These are phyloP conservation scores for Neurospora intermedia DNA, from an alignment of 495 filamentous ascomycete genomes.

Conservation along the genomic window DNA sequence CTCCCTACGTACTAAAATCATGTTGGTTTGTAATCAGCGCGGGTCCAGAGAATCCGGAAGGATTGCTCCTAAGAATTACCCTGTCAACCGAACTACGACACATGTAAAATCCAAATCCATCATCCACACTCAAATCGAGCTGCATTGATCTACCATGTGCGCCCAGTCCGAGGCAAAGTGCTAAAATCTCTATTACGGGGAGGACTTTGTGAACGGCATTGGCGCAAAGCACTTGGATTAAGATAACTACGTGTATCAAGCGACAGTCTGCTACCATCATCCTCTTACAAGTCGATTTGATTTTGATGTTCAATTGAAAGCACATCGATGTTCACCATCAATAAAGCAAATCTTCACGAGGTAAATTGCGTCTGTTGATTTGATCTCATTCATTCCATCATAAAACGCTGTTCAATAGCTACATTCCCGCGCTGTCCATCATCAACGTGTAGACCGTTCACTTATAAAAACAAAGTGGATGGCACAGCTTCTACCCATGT, in stretches of 20 bases:
- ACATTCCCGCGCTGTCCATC: not conserved
- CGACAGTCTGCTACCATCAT: too few relatives aligned
- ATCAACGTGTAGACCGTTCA: not conserved
- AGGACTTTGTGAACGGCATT: too few relatives aligned
- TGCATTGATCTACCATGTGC: too few relatives aligned
- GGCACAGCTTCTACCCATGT: not conserved
- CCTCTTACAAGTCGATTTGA: too few relatives aligned
- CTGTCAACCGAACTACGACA: not conserved
- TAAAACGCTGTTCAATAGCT: not conserved
- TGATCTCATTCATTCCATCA: not conserved
- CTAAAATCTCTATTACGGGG: too few relatives aligned
- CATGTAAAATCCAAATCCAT: not conserved
- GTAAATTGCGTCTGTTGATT: not conserved
- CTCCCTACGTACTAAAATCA: not conserved
- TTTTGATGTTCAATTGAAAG: too few relatives aligned
- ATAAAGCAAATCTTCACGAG: not conserved
- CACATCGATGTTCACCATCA: too few relatives aligned
- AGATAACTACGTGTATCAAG: too few relatives aligned
- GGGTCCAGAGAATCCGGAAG: not conserved
- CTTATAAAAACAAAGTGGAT: not conserved
- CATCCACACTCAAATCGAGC: not conserved
- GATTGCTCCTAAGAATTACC: not conserved
- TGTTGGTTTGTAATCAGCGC: not conserved
- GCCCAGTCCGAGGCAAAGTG: too few relatives aligned
- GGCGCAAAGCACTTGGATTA: too few relatives aligned